Evolutionary conservation across 805 yeast genomes (phyloP).

Genomic region (Spathaspora boniae): DNA sequence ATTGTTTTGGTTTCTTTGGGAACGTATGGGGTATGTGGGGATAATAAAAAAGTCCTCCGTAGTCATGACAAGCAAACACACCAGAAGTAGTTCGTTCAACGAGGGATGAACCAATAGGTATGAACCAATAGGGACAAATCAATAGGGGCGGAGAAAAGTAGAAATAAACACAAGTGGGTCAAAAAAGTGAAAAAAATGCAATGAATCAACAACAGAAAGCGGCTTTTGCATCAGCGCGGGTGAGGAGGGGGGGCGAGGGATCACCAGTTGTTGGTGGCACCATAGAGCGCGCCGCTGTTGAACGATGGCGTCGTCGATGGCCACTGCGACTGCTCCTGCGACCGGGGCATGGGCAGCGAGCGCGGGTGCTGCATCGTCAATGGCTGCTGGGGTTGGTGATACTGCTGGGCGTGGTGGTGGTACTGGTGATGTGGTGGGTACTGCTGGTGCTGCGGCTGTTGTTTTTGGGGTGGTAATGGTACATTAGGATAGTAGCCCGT

Average conservation of each 20-base stretch:
- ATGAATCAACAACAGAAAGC: background rate
- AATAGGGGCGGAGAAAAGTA: background rate
- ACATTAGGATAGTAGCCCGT: background rate
- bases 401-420: slow-evolving; percentile 3
- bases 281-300: slow-evolving; percentile 5
- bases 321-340: slow-evolving; percentile 5
- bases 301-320: slow-evolving; percentile 6
- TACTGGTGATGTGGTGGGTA: slow-evolving; percentile 1
- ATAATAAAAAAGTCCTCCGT: too few species aligned
- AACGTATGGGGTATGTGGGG: too few species aligned
- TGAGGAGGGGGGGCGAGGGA: background rate
- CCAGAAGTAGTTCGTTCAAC: too few species aligned
- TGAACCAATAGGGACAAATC: too few species aligned
- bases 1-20: too few species aligned
- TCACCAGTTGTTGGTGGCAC: slow-evolving; percentile 8
- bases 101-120: too few species aligned
- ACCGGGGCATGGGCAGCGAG: slow-evolving; percentile 1
- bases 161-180: background rate
- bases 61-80: too few species aligned
- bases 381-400: slow-evolving; percentile 3
- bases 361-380: slow-evolving; percentile 1
- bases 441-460: slow-evolving; percentile 7
- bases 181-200: slow-evolving; percentile 2
- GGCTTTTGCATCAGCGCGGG: background rate
- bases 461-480: too few species aligned